Evolutionary conservation across 495 filamentous ascomycete genomes (phyloP).

Genomic region (Annulohypoxylon maeteangense): DNA sequence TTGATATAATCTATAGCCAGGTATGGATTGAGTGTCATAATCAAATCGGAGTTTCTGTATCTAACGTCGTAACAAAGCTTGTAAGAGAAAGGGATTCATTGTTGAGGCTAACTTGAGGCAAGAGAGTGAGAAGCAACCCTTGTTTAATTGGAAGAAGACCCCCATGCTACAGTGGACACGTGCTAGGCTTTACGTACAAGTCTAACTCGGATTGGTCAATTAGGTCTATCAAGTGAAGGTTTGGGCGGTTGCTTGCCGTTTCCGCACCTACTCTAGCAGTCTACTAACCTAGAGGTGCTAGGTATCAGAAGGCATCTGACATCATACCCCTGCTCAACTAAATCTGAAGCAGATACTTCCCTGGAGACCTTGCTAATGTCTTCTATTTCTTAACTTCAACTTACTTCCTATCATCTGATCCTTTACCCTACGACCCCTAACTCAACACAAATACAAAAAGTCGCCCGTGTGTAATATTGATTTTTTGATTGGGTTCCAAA

Average conservation of each 20-base stretch:
- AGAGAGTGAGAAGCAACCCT: neutral
- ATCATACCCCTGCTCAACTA: conserved; percentile 10
- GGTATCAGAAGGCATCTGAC: neutral
- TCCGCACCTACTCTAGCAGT: conserved; percentile 2
- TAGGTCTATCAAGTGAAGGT: neutral
- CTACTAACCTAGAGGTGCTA: neutral
- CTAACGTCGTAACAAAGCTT: neutral
- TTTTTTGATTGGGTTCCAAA: conserved; percentile 13
- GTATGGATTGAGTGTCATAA: neutral
- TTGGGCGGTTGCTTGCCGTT: neutral
- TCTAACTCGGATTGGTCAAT: conserved; percentile 1
- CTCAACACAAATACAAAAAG: neutral
- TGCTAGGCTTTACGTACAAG: neutral
- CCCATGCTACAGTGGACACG: conserved; percentile 1
- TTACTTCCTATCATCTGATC: neutral
- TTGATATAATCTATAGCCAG: neutral
- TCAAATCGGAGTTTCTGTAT: neutral
- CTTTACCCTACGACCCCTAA: neutral
- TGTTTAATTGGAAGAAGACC: neutral
- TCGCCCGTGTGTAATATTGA: conserved; percentile 3
- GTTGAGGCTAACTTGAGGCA: neutral
- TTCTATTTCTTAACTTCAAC: neutral
- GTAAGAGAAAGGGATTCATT: neutral
- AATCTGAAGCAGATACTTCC: neutral
- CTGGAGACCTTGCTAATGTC: neutral